A percentile compares a stretch with the other conserved stretches of the same genome.
These are phyloP conservation scores for Plasmopara halstedii DNA, from an alignment of 352 stramenopile species.

Conservation along the genomic window DNA sequence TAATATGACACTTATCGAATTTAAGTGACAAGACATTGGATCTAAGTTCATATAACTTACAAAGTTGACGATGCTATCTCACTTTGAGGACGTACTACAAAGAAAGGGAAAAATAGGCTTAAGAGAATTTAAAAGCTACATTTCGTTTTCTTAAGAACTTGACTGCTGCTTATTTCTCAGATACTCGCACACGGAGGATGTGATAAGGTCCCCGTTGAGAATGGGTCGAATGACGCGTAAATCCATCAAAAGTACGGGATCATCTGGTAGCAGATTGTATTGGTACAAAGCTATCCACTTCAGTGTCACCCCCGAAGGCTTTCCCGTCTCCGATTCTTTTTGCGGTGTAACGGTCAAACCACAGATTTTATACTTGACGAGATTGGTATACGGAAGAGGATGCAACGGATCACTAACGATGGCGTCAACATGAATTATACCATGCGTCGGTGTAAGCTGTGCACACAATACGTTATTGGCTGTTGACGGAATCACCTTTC, in stretches of 20 bases:
- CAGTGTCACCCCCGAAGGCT: constrained; percentile 15
- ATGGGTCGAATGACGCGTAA: constrained; percentile 20
- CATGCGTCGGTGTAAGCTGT: constrained; percentile 12
- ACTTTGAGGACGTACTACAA: no score
- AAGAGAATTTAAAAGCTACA: no score
- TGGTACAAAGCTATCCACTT: constrained; percentile 23
- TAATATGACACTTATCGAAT: no score
- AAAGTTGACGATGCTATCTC: no score
- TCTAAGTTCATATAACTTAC: no score
- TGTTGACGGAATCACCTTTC: constrained; percentile 4
- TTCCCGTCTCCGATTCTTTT: constrained; percentile 11
- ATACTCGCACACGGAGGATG: constrained; percentile 14
- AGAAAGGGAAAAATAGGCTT: no score
- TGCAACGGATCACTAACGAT: constrained; percentile 19
- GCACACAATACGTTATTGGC: constrained; percentile 22
- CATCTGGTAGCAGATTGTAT: constrained; percentile 26
- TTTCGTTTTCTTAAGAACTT: no score
- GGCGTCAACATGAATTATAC: constrained; percentile 24
- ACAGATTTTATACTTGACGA: constrained; percentile 15
- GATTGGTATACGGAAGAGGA: constrained; percentile 1
- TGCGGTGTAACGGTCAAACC: constrained; percentile 20
- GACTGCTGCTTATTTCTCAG: no score
- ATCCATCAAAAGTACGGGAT: constrained; percentile 12
- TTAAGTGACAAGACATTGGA: no score
- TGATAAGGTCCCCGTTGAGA: constrained; percentile 23